A percentile compares a stretch with the other conserved stretches of the same genome.
These are phyloP conservation scores for Akanthomyces lecanii DNA, from an alignment of 2,329 filamentous ascomycete species.

Conservation along the genomic window DNA sequence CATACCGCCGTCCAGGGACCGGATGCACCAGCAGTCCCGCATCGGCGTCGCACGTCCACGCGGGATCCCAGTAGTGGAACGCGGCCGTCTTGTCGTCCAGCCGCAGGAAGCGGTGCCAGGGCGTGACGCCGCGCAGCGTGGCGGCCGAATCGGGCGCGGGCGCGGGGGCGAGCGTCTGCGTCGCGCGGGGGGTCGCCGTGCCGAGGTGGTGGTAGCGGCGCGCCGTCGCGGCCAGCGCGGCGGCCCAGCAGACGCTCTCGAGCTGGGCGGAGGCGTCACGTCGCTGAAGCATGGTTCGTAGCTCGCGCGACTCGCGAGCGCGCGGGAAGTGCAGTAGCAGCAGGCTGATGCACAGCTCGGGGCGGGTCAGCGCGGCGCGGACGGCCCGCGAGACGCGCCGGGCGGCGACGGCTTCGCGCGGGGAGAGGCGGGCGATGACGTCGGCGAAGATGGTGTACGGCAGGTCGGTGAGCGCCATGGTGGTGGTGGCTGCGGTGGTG, in stretches of 20 bases:
- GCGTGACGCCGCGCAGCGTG: constrained; percentile 34
- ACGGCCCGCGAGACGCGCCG: constrained; percentile 50
- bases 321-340: constrained; percentile 49
- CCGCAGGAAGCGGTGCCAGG: constrained; percentile 43
- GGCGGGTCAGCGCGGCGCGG: constrained; percentile 45
- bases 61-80: constrained; percentile 44
- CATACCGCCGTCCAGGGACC: constrained; percentile 30
- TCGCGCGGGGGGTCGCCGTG: constrained; percentile 41
- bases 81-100: constrained; percentile 35
- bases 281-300: constrained; percentile 19
- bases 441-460: constrained; percentile 58
- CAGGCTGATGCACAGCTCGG: constrained; percentile 42
- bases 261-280: constrained; percentile 14
- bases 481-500: not conserved
- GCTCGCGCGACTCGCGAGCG: constrained; percentile 48
- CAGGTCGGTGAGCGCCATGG: constrained; percentile 40
- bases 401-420: constrained; percentile 46
- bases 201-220: constrained; percentile 52
- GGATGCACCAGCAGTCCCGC: constrained; percentile 54
- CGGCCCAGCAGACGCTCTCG: constrained; percentile 34
- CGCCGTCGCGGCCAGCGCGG: constrained; percentile 46
- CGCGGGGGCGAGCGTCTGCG: constrained; percentile 14
- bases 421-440: constrained; percentile 44
- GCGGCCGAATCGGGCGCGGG: constrained; percentile 18
- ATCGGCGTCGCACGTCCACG: constrained; percentile 52